A percentile compares a stretch with the other conserved stretches of the same genome.
Conservation (phyloP, 805 yeast species). For the Saturnispora quitensis region DNA sequence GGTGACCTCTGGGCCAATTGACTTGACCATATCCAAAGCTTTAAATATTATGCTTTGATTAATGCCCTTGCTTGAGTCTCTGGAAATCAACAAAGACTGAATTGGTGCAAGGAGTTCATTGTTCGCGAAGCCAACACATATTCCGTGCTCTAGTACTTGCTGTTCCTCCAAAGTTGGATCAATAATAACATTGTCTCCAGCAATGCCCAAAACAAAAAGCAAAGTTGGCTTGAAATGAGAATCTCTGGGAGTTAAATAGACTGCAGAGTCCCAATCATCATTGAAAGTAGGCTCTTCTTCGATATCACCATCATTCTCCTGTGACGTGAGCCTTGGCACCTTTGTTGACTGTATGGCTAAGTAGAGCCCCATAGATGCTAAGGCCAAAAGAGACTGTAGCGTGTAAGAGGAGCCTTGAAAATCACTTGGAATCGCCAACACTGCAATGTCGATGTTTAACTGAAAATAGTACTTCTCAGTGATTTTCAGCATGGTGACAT, state of each 20-base stretch:
- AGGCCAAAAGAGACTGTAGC: slow-evolving; percentile 39
- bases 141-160: slow-evolving; percentile 77
- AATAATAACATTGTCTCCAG: slow-evolving; percentile 57
- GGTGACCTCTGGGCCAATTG: slow-evolving; percentile 55
- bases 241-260: slow-evolving; percentile 33
- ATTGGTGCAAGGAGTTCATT: slow-evolving; percentile 68
- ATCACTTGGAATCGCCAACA: slow-evolving; percentile 48
- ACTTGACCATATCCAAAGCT: slow-evolving; percentile 48
- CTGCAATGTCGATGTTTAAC: slow-evolving; percentile 69
- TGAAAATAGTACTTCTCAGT: slow-evolving; percentile 72
- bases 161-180: slow-evolving; percentile 91
- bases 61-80: slow-evolving; percentile 47
- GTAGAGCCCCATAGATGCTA: slow-evolving; percentile 72
- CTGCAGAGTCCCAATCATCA: slow-evolving; percentile 71
- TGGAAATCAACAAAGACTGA: slow-evolving; percentile 51
- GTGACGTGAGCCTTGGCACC: slow-evolving; percentile 64
- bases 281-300: slow-evolving; percentile 88
- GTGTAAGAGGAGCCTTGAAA: slow-evolving; percentile 56
- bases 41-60: slow-evolving; percentile 37
- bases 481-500: slow-evolving; percentile 43
- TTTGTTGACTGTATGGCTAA: slow-evolving; percentile 73
- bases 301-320: slow-evolving; percentile 53
- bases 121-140: slow-evolving; percentile 62
- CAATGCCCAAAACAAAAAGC: slow-evolving; percentile 64
- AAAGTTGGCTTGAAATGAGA: slow-evolving; percentile 58